Conservation (phyloP, 495 filamentous ascomycete genomes). For the Penicillium pulvis region DNA sequence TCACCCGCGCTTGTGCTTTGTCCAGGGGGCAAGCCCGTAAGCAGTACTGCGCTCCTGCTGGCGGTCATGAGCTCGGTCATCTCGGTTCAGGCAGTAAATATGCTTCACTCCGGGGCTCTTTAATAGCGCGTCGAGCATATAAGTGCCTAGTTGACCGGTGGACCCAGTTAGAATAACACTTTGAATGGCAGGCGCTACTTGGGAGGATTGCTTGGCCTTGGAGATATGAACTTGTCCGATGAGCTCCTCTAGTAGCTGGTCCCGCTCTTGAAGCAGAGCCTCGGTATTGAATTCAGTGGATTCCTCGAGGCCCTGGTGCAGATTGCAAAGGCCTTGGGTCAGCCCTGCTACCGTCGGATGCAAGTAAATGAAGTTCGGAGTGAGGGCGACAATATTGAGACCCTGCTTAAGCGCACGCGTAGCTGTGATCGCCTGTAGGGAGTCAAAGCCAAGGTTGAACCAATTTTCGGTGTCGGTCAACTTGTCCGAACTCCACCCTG, state of each 20-base stretch:
- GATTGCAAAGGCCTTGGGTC: conserved; percentile 1
- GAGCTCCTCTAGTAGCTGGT: background rate
- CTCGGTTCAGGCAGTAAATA: conserved; percentile 18
- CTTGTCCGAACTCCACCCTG: conserved; percentile 15
- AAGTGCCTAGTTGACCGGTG: conserved; percentile 12
- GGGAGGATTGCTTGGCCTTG: too few relatives aligned
- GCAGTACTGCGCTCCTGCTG: too few relatives aligned
- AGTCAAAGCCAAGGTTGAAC: conserved; percentile 53
- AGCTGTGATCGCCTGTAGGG: conserved; percentile 42
- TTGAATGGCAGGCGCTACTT: background rate
- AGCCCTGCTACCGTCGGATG: conserved; percentile 14
- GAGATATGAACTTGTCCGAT: background rate
- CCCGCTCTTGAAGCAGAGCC: background rate
- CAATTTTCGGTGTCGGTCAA: conserved; percentile 28
- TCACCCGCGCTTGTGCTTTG: background rate
- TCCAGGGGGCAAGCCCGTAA: too few relatives aligned
- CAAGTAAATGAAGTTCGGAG: conserved; percentile 17
- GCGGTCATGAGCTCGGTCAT: too few relatives aligned
- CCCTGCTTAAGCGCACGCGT: conserved; percentile 13
- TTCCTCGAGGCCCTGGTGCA: background rate
- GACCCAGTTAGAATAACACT: conserved; percentile 17
- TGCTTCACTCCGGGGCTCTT: conserved; percentile 3
- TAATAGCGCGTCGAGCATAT: conserved; percentile 12
- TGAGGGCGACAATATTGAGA: conserved; percentile 12
- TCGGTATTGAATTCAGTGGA: too few relatives aligned